Base-by-base conservation (phyloP, 345 rosid genomes). In the Clausena lansium region DNA sequence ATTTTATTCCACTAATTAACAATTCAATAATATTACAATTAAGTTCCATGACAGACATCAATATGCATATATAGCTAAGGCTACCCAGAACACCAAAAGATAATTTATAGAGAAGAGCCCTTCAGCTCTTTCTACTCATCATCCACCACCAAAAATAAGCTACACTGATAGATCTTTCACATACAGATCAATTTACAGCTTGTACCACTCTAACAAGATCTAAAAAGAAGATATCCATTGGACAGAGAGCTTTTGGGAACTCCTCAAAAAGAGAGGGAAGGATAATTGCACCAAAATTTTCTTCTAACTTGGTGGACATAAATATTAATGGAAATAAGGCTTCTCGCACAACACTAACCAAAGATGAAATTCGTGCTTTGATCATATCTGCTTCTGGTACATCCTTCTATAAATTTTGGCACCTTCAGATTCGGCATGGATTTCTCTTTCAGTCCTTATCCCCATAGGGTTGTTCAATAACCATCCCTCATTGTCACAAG, bases 381-480 rank as follows among this genome's bases (percentile, higher is more conserved):
- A 50, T 70, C 38, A 59, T 20, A 67, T 67, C 50, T 57, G 66
- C 78, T 90, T 92, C 58, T 85, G 88, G 87, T 95, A 95, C 86
- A 95, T 57, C 80, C 97, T 91, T 84, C 98, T 86, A 81, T 91
- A 92, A 58, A 93, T 84, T 73, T 82, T 95, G 39, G 90, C 91
- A 63, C 96, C 94, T 83, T 92, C 98, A 9, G 68, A 85, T 75
- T 91, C 92, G 0, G 98, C 98, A 67, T 93, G 98, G 60, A 93
- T 93, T 85, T 95, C 99, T 75, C 97, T 84, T 80, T 95, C 99
- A 0, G 96, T 95, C 80, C 99, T 80, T 82, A 92, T 90, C 30
- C 92, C 96, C 93, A 92, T 91, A 13, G 98, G 98, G 74, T 93
- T 95, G 41, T 79, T 78, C 66, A 80, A 27, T 68, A 92, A 71